Evolutionary conservation across 2,329 filamentous ascomycete genomes (phyloP).

Genomic region (Colletotrichum falcatum): DNA sequence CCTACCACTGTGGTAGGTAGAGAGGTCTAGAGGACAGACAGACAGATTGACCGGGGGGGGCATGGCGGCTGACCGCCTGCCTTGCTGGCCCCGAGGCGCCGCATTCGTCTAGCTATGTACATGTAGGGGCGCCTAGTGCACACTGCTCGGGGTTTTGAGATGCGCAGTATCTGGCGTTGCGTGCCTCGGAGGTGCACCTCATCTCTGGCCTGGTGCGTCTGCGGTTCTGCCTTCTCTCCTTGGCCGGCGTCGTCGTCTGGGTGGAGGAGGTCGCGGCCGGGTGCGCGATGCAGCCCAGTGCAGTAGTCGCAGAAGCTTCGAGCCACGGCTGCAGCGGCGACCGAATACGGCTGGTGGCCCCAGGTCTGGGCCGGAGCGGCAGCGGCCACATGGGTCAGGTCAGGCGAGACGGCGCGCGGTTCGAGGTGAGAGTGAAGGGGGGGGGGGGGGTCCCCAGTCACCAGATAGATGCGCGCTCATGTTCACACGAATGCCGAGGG

Average conservation of each 20-base stretch:
- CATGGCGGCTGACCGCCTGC: slow-evolving; percentile 25
- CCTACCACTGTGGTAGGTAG: too few relatives aligned
- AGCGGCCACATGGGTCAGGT: slow-evolving; percentile 36
- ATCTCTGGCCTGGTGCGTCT: slow-evolving; percentile 19
- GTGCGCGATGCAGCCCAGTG: slow-evolving; percentile 37
- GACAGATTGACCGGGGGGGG: too few relatives aligned
- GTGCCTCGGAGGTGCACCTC: slow-evolving; percentile 2
- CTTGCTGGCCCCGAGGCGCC: slow-evolving; percentile 16
- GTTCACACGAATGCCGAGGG: slow-evolving; percentile 22
- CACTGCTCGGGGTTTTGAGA: slow-evolving; percentile 1
- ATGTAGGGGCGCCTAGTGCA: not conserved
- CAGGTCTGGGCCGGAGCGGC: slow-evolving; percentile 18
- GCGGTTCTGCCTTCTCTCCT: not conserved
- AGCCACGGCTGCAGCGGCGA: slow-evolving; percentile 37
- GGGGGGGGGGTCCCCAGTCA: slow-evolving; percentile 18
- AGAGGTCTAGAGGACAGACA: too few relatives aligned
- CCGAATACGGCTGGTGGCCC: slow-evolving; percentile 34
- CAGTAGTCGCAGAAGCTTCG: slow-evolving; percentile 40
- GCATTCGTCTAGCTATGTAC: slow-evolving; percentile 3
- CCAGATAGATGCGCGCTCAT: slow-evolving; percentile 17
- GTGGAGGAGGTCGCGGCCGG: slow-evolving; percentile 31
- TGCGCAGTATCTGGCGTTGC: not conserved
- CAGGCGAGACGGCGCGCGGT: not conserved
- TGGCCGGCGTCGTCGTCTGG: slow-evolving; percentile 2
- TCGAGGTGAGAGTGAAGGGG: not conserved